phyloP scores from a whole-genome alignment of 2,329 filamentous ascomycete genomes.

The Akanthomyces muscarius region DNA sequence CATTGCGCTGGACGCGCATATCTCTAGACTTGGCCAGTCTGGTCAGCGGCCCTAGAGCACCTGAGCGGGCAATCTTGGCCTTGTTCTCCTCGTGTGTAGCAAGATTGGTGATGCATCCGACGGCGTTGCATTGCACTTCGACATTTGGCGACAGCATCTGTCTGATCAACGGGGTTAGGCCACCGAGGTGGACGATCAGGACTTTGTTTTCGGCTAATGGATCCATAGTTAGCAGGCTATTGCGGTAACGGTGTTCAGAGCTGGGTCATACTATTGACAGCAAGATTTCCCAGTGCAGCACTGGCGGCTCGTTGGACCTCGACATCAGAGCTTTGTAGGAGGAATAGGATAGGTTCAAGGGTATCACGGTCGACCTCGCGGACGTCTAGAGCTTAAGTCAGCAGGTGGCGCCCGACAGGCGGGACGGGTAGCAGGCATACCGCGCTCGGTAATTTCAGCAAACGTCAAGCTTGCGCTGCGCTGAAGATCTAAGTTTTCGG shows the following conservation, averaged over 20 bases:
- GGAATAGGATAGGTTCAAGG: constrained; percentile 90
- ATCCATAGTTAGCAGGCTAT: constrained; percentile 38
- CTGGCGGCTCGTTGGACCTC: constrained; percentile 96
- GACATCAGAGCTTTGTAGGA: constrained; percentile 91
- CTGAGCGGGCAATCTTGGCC: constrained; percentile 94
- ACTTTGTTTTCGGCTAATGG: constrained; percentile 90
- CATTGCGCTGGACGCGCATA: constrained; percentile 97
- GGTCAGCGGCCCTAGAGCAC: constrained; percentile 85
- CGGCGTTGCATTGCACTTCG: constrained; percentile 97
- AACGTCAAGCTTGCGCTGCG: constrained; percentile 96
- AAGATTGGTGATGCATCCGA: constrained; percentile 97
- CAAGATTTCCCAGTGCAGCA: constrained; percentile 90
- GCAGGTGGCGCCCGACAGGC: constrained; percentile 3
- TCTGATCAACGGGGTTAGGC: constrained; percentile 84
- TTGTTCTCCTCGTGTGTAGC: constrained; percentile 99
- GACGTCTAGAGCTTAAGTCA: constrained; percentile 65
- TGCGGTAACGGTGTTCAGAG: background rate
- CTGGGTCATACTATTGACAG: constrained; percentile 80
- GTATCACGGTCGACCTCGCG: constrained; percentile 93
- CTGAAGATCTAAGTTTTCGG: constrained; percentile 97
- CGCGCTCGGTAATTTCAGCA: constrained; percentile 97
- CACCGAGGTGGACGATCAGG: constrained; percentile 86
- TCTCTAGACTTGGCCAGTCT: constrained; percentile 94
- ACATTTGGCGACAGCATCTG: constrained; percentile 99
- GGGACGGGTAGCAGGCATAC: constrained; percentile 46